Conservation (phyloP, 805 yeast species). For the Isabelozyma heimii region DNA sequence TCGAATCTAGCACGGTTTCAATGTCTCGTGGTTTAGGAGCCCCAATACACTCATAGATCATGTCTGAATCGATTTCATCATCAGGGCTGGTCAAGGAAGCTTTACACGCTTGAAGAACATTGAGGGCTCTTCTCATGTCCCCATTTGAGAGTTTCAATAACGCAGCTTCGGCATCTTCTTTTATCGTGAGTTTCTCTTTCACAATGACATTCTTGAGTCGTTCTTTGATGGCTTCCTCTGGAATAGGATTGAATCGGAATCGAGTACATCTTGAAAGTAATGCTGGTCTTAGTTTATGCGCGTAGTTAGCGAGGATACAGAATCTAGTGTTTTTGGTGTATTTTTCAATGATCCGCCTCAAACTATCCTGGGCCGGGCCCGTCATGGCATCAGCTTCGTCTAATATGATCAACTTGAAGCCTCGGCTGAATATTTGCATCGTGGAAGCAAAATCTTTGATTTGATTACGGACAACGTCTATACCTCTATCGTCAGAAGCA, state of each 20-base stretch:
- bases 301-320: constrained; percentile 92
- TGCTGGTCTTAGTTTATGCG: constrained; percentile 95
- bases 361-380: constrained; percentile 78
- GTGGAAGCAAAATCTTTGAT: constrained; percentile 96
- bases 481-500: constrained; percentile 97
- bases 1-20: constrained; percentile 68
- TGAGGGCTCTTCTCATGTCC: constrained; percentile 93
- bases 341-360: constrained; percentile 83
- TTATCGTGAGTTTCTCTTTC: constrained; percentile 60
- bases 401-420: constrained; percentile 85
- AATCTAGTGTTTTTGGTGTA: constrained; percentile 94
- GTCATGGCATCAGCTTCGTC: constrained; percentile 98
- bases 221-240: constrained; percentile 61
- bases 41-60: constrained; percentile 93
- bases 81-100: constrained; percentile 54
- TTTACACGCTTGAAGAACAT: constrained; percentile 90
- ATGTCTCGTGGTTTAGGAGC: constrained; percentile 90
- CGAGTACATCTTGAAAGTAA: constrained; percentile 91
- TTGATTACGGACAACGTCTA: constrained; percentile 96
- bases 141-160: constrained; percentile 78
- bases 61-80: constrained; percentile 58
- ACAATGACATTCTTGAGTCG: constrained; percentile 69
- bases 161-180: constrained; percentile 59
- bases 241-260: constrained; percentile 85
- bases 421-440: constrained; percentile 82